Base-by-base conservation (phyloP, 2,329 filamentous ascomycete genomes). In the Parasarocladium wereldwijsianum region DNA sequence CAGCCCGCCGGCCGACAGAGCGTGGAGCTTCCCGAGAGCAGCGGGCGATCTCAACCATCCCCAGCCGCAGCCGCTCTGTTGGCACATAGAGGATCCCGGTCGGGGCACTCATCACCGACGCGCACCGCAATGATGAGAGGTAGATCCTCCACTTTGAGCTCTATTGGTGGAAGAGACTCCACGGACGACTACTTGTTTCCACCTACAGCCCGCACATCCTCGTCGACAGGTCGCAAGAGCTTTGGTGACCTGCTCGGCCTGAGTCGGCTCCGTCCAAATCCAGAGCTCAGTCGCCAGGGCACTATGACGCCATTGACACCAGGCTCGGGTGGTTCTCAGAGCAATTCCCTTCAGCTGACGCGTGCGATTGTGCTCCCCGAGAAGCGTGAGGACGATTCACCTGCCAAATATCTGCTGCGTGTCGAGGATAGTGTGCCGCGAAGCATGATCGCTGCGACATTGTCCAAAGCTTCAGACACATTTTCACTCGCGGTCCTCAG, bases 121-220 rank as follows among this genome's bases (percentile, higher is more conserved):
- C 70, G 76, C 33, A 57, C 64, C 29, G 56, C 71, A 15, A 65
- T 67, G 14, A 56, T 76, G 29, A 67, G 86, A 40, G 80, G 77
- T 31, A 71, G 90, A 39, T 93, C 90, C 12, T 93, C 86, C 5
- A 96, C 90, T 0, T 68, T 93, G 58, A 86, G 81, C 43, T 96
- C 87, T 1, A 54, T 87, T 24, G 73, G 76, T 12, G 28, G 28
- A 17, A 74, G 78, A 38, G 66, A 70, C 32, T 82, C 77, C 1
- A 73, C 75, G 32, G 81, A 84, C 36, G 71, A 78, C 19, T 71
- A 76, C 32, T 65, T 79, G 5, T 62, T 71, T 6, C 73, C 77
- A 3, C 74, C 75, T 4, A 69, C 70, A 15, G 54, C 73, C n/a
- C 67, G 85, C 30, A 86, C 74, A 5, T 93, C 86, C 1, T 83